phyloP scores from a whole-genome alignment of 306 rosid species.

The Macrotyloma uniflorum region DNA sequence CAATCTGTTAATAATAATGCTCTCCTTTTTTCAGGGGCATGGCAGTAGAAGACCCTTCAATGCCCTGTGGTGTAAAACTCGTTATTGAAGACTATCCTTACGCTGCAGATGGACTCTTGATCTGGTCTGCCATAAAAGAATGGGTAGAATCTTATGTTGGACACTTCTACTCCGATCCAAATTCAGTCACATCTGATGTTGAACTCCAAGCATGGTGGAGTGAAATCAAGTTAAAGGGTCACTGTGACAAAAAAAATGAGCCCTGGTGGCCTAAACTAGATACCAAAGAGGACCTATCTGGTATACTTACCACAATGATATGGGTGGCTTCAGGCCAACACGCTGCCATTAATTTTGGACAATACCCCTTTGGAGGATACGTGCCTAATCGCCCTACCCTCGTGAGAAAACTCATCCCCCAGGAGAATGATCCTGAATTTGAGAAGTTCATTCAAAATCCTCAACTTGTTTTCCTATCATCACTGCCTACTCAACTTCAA shows the following conservation, averaged over 20 bases:
- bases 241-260: constrained; percentile 73
- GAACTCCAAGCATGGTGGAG: constrained; percentile 96
- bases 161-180: constrained; percentile 70
- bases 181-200: constrained; percentile 60
- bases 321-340: constrained; percentile 98
- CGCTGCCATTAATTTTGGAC: constrained; percentile 96
- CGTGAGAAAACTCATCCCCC: constrained; percentile 82
- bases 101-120: constrained; percentile 88
- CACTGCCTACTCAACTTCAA: constrained; percentile 92
- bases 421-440: constrained; percentile 62
- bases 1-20: constrained; percentile 8
- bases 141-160: constrained; percentile 83
- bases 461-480: constrained; percentile 69
- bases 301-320: constrained; percentile 73
- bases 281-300: constrained; percentile 68
- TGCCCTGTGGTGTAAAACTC: constrained; percentile 78
- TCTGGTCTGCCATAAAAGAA: constrained; percentile 95
- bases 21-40: constrained; percentile 68
- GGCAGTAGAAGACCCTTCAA: constrained; percentile 85
- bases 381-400: constrained; percentile 95
- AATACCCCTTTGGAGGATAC: constrained; percentile 95
- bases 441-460: constrained; percentile 75
- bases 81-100: constrained; percentile 94
- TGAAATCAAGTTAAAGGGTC: constrained; percentile 87
- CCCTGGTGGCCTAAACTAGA: constrained; percentile 96